Evolutionary conservation across 148 eudicot genomes (phyloP).

Genomic region (Arctostaphylos glauca): DNA sequence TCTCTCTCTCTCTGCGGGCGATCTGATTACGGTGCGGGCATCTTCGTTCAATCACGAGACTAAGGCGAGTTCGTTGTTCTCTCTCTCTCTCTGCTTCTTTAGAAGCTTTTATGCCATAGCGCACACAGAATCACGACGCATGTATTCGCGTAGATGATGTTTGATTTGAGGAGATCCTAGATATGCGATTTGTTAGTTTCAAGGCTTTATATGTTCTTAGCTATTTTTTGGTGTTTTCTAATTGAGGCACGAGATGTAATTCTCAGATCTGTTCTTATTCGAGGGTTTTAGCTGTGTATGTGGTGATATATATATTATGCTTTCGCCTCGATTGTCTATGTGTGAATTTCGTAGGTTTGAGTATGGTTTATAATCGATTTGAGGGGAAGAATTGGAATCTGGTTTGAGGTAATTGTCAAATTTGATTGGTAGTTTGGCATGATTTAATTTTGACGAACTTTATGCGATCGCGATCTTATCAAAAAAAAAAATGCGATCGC

Average conservation of each 20-base stretch:
- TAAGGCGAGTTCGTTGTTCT: constrained; percentile 10
- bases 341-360: neutral
- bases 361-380: neutral
- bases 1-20: neutral
- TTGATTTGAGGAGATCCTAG: neutral
- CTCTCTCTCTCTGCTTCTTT: neutral
- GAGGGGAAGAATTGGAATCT: neutral
- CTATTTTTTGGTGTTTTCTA: neutral
- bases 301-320: neutral
- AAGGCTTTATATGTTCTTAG: neutral
- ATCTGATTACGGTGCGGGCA: neutral
- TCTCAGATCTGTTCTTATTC: neutral
- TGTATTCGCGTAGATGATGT: neutral
- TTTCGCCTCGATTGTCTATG: neutral
- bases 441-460: neutral
- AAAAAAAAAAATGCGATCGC: too few species aligned
- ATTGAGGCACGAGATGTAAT: neutral
- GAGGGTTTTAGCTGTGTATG: neutral
- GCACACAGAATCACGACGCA: neutral
- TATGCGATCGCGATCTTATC: neutral
- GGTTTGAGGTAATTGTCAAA: neutral
- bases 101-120: too few species aligned
- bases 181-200: neutral
- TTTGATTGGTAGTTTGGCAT: neutral
- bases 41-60: constrained; percentile 9